A percentile compares a stretch with the other conserved stretches of the same genome.
Evolutionary conservation across 2,329 filamentous ascomycete genomes (phyloP).

Genomic region (Cryoendolithus antarcticus): DNA sequence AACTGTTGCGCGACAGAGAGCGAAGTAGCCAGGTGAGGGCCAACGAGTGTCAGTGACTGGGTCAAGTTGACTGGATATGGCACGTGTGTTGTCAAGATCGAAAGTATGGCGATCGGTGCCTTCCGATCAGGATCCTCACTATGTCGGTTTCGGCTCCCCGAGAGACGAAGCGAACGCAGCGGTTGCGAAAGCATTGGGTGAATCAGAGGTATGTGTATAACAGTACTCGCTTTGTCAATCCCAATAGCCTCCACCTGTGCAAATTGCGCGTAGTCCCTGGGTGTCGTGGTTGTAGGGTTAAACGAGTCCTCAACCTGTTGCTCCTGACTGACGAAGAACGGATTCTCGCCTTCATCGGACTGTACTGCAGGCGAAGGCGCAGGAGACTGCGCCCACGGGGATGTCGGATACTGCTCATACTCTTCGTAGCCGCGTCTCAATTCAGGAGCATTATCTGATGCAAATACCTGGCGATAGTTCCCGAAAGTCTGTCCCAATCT

Average conservation of each 20-base stretch:
- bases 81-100: conserved; percentile 72
- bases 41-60: conserved; percentile 70
- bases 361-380: conserved; percentile 85
- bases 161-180: conserved; percentile 28
- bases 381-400: conserved; percentile 92
- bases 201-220: conserved; percentile 79
- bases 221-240: conserved; percentile 78
- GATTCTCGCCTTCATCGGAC: conserved; percentile 69
- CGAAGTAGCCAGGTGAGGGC: conserved; percentile 79
- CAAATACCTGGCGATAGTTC: conserved; percentile 18
- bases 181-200: conserved; percentile 61
- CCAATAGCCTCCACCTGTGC: conserved; percentile 77
- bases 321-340: conserved; percentile 69
- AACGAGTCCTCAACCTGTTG: conserved; percentile 78
- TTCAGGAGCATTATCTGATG: conserved; percentile 20
- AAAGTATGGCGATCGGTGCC: conserved; percentile 80
- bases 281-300: conserved; percentile 54
- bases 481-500: conserved; percentile 12
- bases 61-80: conserved; percentile 80
- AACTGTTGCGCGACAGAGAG: conserved; percentile 82
- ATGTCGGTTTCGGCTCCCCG: not conserved
- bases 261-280: conserved; percentile 62
- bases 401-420: conserved; percentile 82
- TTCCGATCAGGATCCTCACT: conserved; percentile 37
- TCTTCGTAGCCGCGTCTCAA: conserved; percentile 59